A percentile compares a stretch with the other conserved stretches of the same genome.
Conservation (phyloP, 352 stramenopile species). For the Peronospora destructor region DNA sequence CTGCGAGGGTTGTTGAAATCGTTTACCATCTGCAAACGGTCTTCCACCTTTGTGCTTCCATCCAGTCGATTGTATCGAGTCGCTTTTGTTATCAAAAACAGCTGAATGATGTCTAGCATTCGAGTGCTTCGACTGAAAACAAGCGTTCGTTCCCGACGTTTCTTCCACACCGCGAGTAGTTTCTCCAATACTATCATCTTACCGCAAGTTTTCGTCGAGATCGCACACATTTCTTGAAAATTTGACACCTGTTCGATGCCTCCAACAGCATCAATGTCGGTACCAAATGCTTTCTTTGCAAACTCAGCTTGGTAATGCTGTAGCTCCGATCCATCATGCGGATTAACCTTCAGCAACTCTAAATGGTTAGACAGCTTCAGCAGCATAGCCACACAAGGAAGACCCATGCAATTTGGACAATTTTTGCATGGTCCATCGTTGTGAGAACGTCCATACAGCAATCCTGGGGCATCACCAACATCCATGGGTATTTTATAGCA, state of each 20-base stretch:
- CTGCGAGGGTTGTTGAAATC: conserved; percentile 58
- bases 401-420: conserved; percentile 68
- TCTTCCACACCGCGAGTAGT: conserved; percentile 55
- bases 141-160: conserved; percentile 55
- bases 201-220: conserved; percentile 66
- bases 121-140: conserved; percentile 75
- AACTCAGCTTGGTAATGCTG: conserved; percentile 55
- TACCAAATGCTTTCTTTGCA: conserved; percentile 48
- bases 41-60: conserved; percentile 66
- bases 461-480: conserved; percentile 17
- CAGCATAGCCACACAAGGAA: conserved; percentile 65
- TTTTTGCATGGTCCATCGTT: conserved; percentile 37
- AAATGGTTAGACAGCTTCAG: conserved; percentile 79
- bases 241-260: conserved; percentile 51
- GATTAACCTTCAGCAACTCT: conserved; percentile 73
- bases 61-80: conserved; percentile 59
- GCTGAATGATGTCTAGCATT: conserved; percentile 77
- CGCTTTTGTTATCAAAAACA: conserved; percentile 64
- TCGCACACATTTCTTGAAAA: conserved; percentile 46
- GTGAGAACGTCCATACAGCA: conserved; percentile 70
- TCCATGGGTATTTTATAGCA: conserved; percentile 47
- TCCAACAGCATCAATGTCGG: conserved; percentile 45
- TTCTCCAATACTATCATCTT: conserved; percentile 81
- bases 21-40: conserved; percentile 66
- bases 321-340: conserved; percentile 37